A percentile compares a stretch with the other conserved stretches of the same genome.
Conservation (phyloP, 2,329 filamentous ascomycete species). For the Amesomyces nigricolor region DNA sequence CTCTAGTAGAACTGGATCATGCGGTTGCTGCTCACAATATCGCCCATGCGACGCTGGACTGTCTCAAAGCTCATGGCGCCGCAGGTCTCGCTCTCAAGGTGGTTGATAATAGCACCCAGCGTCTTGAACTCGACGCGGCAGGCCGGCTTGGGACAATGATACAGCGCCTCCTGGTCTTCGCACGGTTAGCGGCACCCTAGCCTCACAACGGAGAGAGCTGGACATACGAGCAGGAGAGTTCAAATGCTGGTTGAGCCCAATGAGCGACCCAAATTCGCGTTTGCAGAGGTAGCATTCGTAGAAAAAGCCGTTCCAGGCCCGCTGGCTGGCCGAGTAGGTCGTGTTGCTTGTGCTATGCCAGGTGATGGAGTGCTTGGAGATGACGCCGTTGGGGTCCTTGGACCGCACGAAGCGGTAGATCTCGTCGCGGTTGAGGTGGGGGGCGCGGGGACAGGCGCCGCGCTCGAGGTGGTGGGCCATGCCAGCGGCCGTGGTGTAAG, state of each 20-base stretch:
- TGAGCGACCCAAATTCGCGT: conserved; percentile 34
- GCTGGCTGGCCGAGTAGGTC: conserved; percentile 35
- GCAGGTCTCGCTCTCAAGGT: conserved; percentile 41
- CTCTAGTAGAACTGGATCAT: conserved; percentile 13
- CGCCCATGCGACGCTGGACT: conserved; percentile 29
- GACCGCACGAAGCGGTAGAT: conserved; percentile 42
- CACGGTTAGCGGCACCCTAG: no score
- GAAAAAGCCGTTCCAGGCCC: conserved; percentile 39
- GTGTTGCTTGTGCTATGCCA: conserved; percentile 39
- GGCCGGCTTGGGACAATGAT: conserved; percentile 36
- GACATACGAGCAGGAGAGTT: conserved; percentile 45
- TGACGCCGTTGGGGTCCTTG: conserved; percentile 42
- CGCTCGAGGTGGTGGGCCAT: conserved; percentile 52
- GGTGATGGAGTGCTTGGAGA: conserved; percentile 48
- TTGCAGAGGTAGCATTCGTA: conserved; percentile 54
- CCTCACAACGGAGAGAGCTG: no score
- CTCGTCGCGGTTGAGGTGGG: conserved; percentile 40
- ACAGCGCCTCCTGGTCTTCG: conserved; percentile 35
- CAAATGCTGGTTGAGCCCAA: conserved; percentile 46
- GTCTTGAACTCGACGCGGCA: conserved; percentile 37
- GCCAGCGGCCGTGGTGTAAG: conserved; percentile 47
- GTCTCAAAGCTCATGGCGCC: conserved; percentile 35
- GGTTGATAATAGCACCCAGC: conserved; percentile 37
- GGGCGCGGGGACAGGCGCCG: conserved; percentile 45
- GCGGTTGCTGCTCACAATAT: conserved; percentile 22